Conservation (phyloP, 805 yeast genomes). For the Starmera dryadoides region DNA sequence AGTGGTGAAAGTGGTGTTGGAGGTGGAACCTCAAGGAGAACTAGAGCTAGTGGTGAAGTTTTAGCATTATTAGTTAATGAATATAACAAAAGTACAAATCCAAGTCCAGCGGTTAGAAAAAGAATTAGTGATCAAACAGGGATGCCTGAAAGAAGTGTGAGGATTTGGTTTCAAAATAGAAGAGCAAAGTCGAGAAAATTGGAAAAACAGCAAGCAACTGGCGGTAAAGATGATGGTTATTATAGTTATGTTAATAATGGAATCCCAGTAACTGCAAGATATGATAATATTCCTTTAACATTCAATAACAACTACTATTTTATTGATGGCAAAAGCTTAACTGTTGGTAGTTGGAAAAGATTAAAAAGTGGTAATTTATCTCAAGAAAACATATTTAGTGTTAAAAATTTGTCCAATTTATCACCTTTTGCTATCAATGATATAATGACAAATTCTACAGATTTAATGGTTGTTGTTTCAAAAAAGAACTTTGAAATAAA, state of each 20-base stretch:
- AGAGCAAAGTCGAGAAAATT: constrained; percentile 71
- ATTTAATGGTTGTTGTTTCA: constrained; percentile 61
- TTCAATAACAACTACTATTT: constrained; percentile 62
- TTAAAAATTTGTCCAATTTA: constrained; percentile 47
- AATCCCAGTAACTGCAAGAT: constrained; percentile 14
- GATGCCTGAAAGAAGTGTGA: constrained; percentile 81
- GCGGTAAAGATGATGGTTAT: constrained; percentile 2
- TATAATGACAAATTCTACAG: constrained; percentile 59
- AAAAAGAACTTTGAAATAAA: constrained; percentile 67
- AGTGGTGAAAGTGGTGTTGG: too few species aligned
- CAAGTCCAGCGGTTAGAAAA: constrained; percentile 64
- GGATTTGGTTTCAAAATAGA: constrained; percentile 91
- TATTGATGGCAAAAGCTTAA: constrained; percentile 58
- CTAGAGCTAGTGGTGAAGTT: constrained; percentile 77
- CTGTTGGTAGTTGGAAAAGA: constrained; percentile 80
- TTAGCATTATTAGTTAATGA: constrained; percentile 60
- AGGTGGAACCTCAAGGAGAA: constrained; percentile 48
- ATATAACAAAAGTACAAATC: constrained; percentile 68
- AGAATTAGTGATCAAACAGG: constrained; percentile 64
- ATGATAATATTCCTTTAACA: constrained; percentile 41
- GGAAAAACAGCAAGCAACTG: constrained; percentile 36
- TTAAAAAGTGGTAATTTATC: constrained; percentile 53
- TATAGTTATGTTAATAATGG: constrained; percentile 1
- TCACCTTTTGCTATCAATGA: constrained; percentile 60
- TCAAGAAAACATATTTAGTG: constrained; percentile 26